Conservation (phyloP, 805 yeast species). For the Metschnikowia similis region DNA sequence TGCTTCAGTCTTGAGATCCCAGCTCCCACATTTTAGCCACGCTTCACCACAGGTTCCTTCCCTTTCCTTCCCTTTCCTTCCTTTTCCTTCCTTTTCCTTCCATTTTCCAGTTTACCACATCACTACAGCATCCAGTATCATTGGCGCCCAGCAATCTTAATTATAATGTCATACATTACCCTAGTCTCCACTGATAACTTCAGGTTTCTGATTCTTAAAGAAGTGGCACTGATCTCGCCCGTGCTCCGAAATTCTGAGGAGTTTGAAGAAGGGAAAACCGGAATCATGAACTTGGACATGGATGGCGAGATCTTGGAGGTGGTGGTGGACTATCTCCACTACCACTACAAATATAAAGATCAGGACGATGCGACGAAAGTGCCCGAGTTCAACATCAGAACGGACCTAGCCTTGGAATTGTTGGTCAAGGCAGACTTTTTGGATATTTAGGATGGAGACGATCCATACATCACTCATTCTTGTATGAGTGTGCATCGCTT, state of each 20-base stretch:
- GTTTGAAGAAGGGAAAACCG: conserved; percentile 55
- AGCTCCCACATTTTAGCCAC: too few species aligned
- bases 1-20: too few species aligned
- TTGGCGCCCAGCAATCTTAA: too few species aligned
- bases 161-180: conserved; percentile 41
- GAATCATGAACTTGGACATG: conserved; percentile 59
- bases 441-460: conserved; percentile 40
- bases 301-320: conserved; percentile 70
- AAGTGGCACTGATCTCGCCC: conserved; percentile 73
- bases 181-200: conserved; percentile 71
- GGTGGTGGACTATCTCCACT: conserved; percentile 80
- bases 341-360: conserved; percentile 63
- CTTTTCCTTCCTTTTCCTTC: too few species aligned
- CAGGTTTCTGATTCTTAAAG: conserved; percentile 56
- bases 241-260: conserved; percentile 48
- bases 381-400: conserved; percentile 88
- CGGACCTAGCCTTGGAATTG: conserved; percentile 88
- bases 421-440: conserved; percentile 90
- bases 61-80: too few species aligned
- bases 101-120: too few species aligned
- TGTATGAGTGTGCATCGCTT: too few species aligned
- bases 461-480: too few species aligned
- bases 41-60: too few species aligned
- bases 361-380: conserved; percentile 49
- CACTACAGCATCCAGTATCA: too few species aligned